Percentiles rank a stretch among this genome's conserved stretches.
Evolutionary conservation across 2,329 filamentous ascomycete species (phyloP).

Genomic region (Cadophora luteo-olivacea): DNA sequence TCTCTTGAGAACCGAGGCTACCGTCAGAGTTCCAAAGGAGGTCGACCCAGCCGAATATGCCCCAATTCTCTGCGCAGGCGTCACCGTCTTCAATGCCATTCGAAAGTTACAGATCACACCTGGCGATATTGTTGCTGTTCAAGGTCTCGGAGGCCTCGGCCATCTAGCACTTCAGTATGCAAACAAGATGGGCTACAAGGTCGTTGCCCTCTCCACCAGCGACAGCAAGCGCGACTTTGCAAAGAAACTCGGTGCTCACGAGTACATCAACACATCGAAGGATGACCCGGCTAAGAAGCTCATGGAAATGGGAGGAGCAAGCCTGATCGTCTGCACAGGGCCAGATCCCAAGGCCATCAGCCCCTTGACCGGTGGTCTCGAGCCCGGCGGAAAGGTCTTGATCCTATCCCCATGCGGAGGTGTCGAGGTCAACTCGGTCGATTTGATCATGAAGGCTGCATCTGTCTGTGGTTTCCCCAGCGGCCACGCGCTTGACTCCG

Average conservation of each 20-base stretch:
- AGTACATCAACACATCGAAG: constrained; percentile 63
- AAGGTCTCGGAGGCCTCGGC: constrained; percentile 78
- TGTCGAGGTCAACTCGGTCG: constrained; percentile 52
- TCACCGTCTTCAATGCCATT: constrained; percentile 68
- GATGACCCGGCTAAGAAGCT: constrained; percentile 57
- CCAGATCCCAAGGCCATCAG: constrained; percentile 63
- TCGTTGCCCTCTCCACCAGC: constrained; percentile 71
- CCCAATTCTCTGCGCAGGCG: constrained; percentile 68
- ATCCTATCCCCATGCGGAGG: constrained; percentile 60
- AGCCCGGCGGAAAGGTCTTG: constrained; percentile 61
- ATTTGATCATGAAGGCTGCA: constrained; percentile 57
- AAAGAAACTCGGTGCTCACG: constrained; percentile 62
- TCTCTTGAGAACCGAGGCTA: constrained; percentile 64
- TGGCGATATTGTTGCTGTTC: constrained; percentile 61
- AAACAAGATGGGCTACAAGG: constrained; percentile 75
- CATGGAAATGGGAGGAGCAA: constrained; percentile 65
- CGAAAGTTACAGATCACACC: constrained; percentile 60
- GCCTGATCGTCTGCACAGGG: constrained; percentile 67
- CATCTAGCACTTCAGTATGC: constrained; percentile 79
- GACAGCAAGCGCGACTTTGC: constrained; percentile 74
- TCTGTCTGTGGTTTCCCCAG: constrained; percentile 69
- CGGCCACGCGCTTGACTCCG: constrained; percentile 66
- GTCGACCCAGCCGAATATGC: constrained; percentile 60
- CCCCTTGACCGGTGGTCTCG: constrained; percentile 60
- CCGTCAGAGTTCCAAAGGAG: constrained; percentile 59